Base-by-base conservation (phyloP, 306 rosid genomes). In the Lathyrus aphaca region DNA sequence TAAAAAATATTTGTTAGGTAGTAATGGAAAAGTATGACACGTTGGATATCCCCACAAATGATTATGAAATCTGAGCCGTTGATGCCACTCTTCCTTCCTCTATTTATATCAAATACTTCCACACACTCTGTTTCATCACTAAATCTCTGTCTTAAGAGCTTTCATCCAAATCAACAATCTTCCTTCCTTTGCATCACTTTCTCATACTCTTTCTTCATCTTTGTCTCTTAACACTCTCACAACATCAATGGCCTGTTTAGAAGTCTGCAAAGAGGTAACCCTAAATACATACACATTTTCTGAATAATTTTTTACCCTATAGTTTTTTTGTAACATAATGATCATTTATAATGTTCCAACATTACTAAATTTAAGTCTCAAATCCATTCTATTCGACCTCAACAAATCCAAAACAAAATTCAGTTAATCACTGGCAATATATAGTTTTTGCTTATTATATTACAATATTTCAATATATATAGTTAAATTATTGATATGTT, bases 61-160 rank as follows among this genome's bases (percentile, higher is more conserved):
- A 64, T 10, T 69, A 48, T 69, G 60, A 74, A 83, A 86, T 88
- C 87, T 86, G 50, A 53, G 81, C 96, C 96, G 85, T 90, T 64
- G 15, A 82, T 63, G 17, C 54, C 14, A 74, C 42, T 74, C 73
- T 66, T 68, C 23, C 23, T 77, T 61, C 73, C 74, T 80, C 80
- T 93, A 93, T 93, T 74, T 85, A 93, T 85, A 93, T 81, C 61
- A 70, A 69, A 60, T 19, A 39, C 67, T 69, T 68, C 68, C 32
- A 48, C 66, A 61, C 57, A 56, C 81, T 78, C 75, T 79, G 71
- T 66, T 77, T 68, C 85, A 68, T 76, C 75, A 69, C 67, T 76
- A 82, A 74, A 73, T 55, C 66, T 66, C 63, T 72, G 57, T 74
- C 37, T 57, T 48, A 2, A 19, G 37, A 19, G 29, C 80, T 73